Evolutionary conservation across 371 early-diverging fungal genomes (phyloP), one percentile per base, ranked within the genome.

Genomic region (Mortierella sp.): DNA sequence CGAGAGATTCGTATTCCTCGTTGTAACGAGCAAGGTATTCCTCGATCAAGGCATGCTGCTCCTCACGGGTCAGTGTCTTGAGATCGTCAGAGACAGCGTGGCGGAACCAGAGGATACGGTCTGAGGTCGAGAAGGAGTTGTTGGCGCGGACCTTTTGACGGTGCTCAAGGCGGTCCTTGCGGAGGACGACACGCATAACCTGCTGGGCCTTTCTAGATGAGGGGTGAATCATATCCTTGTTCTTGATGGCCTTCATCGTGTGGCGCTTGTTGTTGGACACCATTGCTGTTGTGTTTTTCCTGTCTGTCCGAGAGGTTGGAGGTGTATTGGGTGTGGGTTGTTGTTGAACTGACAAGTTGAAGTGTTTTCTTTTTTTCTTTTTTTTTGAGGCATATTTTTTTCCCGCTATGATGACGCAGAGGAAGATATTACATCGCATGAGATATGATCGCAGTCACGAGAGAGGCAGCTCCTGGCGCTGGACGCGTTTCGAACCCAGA

Each of bases 51-150:
- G 90, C 90, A 70, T 92, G 91, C 58, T 92, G 87, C 65, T 92
- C 89, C 16, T 88, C 80, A 54, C 89, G 88, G 4, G 90, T 90
- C 21, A 91, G 88, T 28, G 84, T 78, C 3, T 55, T 42, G 42
- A 87, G 73, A 1, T 88, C 87, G 28, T 92, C 92, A 42, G 92
- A 91, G 24, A 93, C 89, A 14, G 91, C 90, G 81, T 90, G 91
- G 58, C 92, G 89, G 78, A 93, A 93, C 94, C 92, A 93, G 19
- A 93, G 74, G 88, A 91, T 89, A 72, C 92, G 88, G n/a, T 92
- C 92, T 21, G 89, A 90, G 82, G 71, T 77, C 0, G 75, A 74
- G 38, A 82, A 79, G 21, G 79, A 72, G 48, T 80, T 80, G 76
- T 72, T 74, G 70, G 80, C 76, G 34, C 84, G 82, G 58, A 80